A percentile compares a stretch with the other conserved stretches of the same genome.
Conservation (phyloP, 129 eudicot genomes). For the Calendula officinalis region DNA sequence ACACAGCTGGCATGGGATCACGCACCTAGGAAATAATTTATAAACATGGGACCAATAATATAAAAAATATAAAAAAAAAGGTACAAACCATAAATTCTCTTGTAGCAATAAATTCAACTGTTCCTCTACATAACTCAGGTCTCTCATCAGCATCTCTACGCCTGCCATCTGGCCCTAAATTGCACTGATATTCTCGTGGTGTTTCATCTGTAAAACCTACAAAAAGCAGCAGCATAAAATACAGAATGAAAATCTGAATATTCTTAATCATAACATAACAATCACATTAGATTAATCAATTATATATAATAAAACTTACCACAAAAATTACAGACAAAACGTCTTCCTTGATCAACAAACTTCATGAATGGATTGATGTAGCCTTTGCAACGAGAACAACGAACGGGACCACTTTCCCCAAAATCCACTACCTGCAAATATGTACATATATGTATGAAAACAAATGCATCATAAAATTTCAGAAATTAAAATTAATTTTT, state of each 20-base stretch:
- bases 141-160: slow-evolving; percentile 99
- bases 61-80: neutral
- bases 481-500: no score
- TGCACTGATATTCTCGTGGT: slow-evolving; percentile 96
- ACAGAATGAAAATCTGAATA: neutral
- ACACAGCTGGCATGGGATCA: slow-evolving; percentile 96
- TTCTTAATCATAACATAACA: no score
- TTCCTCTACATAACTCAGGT: slow-evolving; percentile 95
- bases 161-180: slow-evolving; percentile 97
- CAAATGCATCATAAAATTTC: slow-evolving; percentile 40
- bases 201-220: slow-evolving; percentile 96
- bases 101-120: slow-evolving; percentile 95
- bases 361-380: slow-evolving; percentile 94
- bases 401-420: slow-evolving; percentile 97
- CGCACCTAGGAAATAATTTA: slow-evolving; percentile 59
- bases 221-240: slow-evolving; percentile 20
- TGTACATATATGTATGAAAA: slow-evolving; percentile 8
- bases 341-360: slow-evolving; percentile 92
- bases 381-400: slow-evolving; percentile 98
- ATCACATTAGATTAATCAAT: no score
- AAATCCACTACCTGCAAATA: slow-evolving; percentile 78
- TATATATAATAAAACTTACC: slow-evolving; percentile 50
- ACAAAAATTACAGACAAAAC: slow-evolving; percentile 91
- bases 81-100: slow-evolving; percentile 79
- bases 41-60: no score